Evolutionary conservation across 75 land plant species (phyloP).

Genomic region (Pinus taeda): DNA sequence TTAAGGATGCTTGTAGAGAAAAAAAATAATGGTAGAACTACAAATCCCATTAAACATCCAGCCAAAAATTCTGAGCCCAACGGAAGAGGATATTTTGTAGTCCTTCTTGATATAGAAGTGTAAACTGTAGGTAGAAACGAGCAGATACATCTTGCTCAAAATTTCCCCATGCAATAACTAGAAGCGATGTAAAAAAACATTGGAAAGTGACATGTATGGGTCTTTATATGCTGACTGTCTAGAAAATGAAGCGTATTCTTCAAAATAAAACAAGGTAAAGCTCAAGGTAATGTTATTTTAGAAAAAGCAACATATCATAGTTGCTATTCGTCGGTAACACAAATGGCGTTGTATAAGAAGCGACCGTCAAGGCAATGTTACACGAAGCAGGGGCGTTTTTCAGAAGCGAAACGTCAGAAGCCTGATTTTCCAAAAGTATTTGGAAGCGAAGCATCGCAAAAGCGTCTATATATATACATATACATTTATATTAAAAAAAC

Average conservation of each 20-base stretch:
- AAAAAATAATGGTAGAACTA: slow-evolving; percentile 59
- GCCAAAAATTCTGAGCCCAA: slow-evolving; percentile 62
- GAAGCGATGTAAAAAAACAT: slow-evolving; percentile 84
- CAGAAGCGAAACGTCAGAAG: too few species aligned
- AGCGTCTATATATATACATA: too few species aligned
- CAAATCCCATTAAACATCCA: not conserved
- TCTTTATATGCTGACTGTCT: slow-evolving; percentile 88
- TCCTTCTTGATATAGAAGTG: slow-evolving; percentile 79
- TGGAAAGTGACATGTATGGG: slow-evolving; percentile 81
- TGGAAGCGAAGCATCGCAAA: too few species aligned
- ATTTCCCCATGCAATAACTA: slow-evolving; percentile 79
- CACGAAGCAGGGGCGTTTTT: too few species aligned
- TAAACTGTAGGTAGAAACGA: slow-evolving; percentile 77
- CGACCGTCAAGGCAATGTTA: too few species aligned
- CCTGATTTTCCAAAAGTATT: too few species aligned
- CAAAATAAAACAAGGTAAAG: slow-evolving; percentile 71
- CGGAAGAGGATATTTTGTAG: slow-evolving; percentile 68
- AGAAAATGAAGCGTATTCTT: slow-evolving; percentile 79
- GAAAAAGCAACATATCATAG: too few species aligned
- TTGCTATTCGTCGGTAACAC: too few species aligned
- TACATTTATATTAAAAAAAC: too few species aligned
- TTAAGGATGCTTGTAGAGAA: slow-evolving; percentile 16
- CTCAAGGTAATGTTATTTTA: slow-evolving; percentile 68
- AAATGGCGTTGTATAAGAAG: too few species aligned
- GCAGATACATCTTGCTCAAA: slow-evolving; percentile 97